These are phyloP conservation scores for Ogataea hybrid DNA, from an alignment of 1,139 yeast genomes.

Conservation along the genomic window DNA sequence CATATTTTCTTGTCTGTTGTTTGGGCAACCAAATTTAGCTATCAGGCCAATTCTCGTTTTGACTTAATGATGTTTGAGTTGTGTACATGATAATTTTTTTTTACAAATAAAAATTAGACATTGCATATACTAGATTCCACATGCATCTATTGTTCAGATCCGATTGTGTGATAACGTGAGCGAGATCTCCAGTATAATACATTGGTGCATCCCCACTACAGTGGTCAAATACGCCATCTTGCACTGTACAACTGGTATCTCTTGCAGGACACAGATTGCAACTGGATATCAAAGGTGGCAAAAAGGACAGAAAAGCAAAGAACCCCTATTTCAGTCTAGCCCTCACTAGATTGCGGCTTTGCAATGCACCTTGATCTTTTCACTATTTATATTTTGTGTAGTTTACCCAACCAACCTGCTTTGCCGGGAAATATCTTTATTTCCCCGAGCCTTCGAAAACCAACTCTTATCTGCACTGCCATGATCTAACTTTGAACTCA, in stretches of 20 bases:
- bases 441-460: too few species aligned
- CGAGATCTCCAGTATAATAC: background rate
- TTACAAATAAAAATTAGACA: background rate
- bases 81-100: background rate
- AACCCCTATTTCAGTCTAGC: too few species aligned
- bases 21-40: background rate
- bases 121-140: background rate
- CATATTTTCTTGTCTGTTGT: background rate
- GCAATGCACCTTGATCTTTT: too few species aligned
- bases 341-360: too few species aligned
- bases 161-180: background rate
- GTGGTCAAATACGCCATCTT: too few species aligned
- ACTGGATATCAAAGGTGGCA: too few species aligned
- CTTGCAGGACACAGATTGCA: too few species aligned
- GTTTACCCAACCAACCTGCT: too few species aligned
- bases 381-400: too few species aligned
- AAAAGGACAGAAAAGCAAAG: too few species aligned
- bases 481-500: background rate
- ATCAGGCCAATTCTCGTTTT: background rate
- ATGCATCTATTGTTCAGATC: conserved; percentile 1
- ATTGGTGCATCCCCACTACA: background rate
- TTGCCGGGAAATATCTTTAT: too few species aligned
- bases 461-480: conserved; percentile 5
- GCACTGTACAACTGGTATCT: too few species aligned
- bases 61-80: background rate